A percentile compares a stretch with the other conserved stretches of the same genome.
Evolutionary conservation across 1,284 basidiomycete genomes (phyloP).

Genomic region (Tilletia horrida): DNA sequence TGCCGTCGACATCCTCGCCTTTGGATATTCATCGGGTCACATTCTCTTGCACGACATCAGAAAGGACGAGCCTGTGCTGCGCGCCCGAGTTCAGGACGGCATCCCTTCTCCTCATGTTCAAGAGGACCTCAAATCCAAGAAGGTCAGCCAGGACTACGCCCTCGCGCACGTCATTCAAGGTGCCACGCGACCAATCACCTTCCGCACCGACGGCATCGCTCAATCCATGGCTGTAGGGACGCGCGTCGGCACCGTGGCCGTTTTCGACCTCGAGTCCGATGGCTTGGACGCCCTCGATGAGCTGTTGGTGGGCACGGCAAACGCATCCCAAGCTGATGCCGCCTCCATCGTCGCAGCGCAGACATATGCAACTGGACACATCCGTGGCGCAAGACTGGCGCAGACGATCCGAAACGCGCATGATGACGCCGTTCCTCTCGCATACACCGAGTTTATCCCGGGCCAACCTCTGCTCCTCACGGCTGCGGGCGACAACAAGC

Average conservation of each 20-base stretch:
- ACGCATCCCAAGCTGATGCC: neutral
- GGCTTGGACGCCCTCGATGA: conserved; percentile 10
- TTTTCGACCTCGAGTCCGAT: conserved; percentile 48
- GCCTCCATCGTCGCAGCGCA: conserved; percentile 4
- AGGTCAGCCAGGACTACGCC: conserved; percentile 24
- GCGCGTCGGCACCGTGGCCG: conserved; percentile 44
- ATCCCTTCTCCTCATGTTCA: conserved; percentile 68
- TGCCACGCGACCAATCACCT: conserved; percentile 63
- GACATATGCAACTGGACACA: neutral
- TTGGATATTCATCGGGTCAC: conserved; percentile 83
- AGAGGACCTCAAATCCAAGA: neutral
- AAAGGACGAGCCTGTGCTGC: conserved; percentile 71
- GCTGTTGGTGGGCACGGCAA: neutral
- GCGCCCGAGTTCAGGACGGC: conserved; percentile 19
- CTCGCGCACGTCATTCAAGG: conserved; percentile 58
- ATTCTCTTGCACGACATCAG: conserved; percentile 85
- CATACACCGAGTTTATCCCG: conserved; percentile 46
- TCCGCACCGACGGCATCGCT: conserved; percentile 72
- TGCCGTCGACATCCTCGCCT: conserved; percentile 88
- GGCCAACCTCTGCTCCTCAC: conserved; percentile 43
- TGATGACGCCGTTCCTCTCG: conserved; percentile 35
- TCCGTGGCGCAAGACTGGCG: conserved; percentile 26
- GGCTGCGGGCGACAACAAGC: conserved; percentile 48
- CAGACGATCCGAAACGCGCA: conserved; percentile 53
- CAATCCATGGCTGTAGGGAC: conserved; percentile 49